Conservation (phyloP, 192 early-diverging fungal genomes). For the Chytriomyces hyalinus region DNA sequence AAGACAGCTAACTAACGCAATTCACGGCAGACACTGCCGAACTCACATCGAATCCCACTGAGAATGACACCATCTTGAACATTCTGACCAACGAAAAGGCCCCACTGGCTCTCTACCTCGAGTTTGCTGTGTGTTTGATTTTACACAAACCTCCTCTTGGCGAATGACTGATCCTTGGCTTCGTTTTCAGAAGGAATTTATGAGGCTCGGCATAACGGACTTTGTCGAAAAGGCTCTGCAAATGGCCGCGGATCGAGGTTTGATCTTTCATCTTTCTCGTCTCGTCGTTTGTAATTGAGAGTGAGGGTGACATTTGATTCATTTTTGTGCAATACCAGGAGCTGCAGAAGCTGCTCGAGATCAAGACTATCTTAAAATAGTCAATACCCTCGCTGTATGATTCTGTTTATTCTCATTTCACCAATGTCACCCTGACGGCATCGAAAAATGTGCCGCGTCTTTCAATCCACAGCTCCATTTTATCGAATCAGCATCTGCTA, state of each 20-base stretch:
- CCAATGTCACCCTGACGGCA: too few species aligned
- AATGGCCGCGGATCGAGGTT: conserved; percentile 25
- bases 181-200: conserved; percentile 19
- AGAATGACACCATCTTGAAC: conserved; percentile 65
- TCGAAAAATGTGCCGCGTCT: not conserved
- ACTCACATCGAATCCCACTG: conserved; percentile 52
- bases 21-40: conserved; percentile 53
- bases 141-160: not conserved
- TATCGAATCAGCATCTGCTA: conserved; percentile 6
- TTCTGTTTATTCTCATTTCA: not conserved
- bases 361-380: conserved; percentile 17
- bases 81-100: conserved; percentile 72
- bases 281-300: not conserved
- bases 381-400: conserved; percentile 26
- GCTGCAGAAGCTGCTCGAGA: conserved; percentile 15
- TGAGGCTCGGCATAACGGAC: conserved; percentile 7
- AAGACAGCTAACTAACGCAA: not conserved
- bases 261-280: conserved; percentile 9
- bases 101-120: conserved; percentile 67
- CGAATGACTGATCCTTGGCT: not conserved
- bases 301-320: not conserved
- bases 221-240: conserved; percentile 34
- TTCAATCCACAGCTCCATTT: conserved; percentile 14
- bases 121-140: conserved; percentile 64
- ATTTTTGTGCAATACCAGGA: conserved; percentile 1